Conservation (phyloP, 2,329 filamentous ascomycete species). For the Lecanicillium sp. region DNA sequence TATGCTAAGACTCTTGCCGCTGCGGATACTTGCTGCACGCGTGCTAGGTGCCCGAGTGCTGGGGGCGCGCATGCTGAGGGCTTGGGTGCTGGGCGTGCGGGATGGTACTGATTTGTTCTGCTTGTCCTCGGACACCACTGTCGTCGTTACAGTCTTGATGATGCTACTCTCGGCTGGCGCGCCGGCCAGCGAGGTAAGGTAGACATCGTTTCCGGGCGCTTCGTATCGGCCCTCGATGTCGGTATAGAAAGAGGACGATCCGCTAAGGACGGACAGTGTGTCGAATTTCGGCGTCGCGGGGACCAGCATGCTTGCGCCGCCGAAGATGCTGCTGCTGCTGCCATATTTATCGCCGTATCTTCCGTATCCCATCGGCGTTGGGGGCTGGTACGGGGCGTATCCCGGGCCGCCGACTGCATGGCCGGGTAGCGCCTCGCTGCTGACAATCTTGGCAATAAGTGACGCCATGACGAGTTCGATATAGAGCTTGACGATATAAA, state of each 20-base stretch:
- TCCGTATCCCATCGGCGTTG: neutral
- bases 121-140: conserved; percentile 4
- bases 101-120: no score
- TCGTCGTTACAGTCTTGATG: conserved; percentile 10
- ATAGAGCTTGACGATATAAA: conserved; percentile 14
- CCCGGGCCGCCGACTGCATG: neutral
- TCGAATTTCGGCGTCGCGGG: conserved; percentile 1
- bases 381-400: neutral
- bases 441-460: conserved; percentile 14
- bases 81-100: no score
- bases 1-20: no score
- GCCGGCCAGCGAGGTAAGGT: neutral
- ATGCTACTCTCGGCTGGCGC: conserved; percentile 3
- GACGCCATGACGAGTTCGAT: conserved; percentile 14
- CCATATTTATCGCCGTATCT: conserved; percentile 6
- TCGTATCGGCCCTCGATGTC: conserved; percentile 6
- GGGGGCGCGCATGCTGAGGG: no score
- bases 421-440: conserved; percentile 2
- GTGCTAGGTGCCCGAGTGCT: no score
- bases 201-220: conserved; percentile 2
- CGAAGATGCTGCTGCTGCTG: conserved; percentile 6
- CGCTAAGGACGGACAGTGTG: conserved; percentile 1
- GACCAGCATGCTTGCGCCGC: neutral
- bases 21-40: no score
- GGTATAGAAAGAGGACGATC: neutral